Evolutionary conservation across 2,329 filamentous ascomycete genomes (phyloP).

Genomic region (Curvularia verruculosa): DNA sequence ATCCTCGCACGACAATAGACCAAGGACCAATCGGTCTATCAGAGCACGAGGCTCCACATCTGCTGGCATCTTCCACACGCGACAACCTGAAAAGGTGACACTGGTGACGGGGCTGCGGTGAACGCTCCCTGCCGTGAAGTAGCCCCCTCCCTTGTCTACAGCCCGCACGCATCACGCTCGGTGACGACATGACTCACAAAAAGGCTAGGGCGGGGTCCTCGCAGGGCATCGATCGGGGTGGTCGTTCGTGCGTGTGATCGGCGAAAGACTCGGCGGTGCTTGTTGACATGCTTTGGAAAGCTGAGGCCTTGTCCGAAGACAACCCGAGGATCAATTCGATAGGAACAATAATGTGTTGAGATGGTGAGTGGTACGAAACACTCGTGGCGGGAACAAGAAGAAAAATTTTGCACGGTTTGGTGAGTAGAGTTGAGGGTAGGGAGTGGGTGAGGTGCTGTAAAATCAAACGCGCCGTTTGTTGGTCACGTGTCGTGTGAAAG

Average conservation of each 20-base stretch:
- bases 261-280: background rate
- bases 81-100: slow-evolving; percentile 33
- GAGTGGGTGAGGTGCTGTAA: background rate
- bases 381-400: background rate
- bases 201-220: slow-evolving; percentile 1
- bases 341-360: background rate
- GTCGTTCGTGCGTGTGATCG: background rate
- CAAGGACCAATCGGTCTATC: slow-evolving; percentile 37
- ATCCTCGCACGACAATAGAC: slow-evolving; percentile 31
- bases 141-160: slow-evolving; percentile 18
- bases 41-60: slow-evolving; percentile 29
- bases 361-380: background rate
- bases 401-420: background rate
- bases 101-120: slow-evolving; percentile 30
- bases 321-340: background rate
- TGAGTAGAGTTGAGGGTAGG: background rate
- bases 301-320: background rate
- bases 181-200: slow-evolving; percentile 4
- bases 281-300: background rate
- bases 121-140: slow-evolving; percentile 29
- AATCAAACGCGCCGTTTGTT: background rate
- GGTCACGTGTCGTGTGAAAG: slow-evolving; percentile 7
- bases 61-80: slow-evolving; percentile 37
- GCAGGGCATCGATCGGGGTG: slow-evolving; percentile 7
- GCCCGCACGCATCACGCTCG: slow-evolving; percentile 15